Base-by-base conservation (phyloP, 208 protist species). In the Trypanosoma lewisi region DNA sequence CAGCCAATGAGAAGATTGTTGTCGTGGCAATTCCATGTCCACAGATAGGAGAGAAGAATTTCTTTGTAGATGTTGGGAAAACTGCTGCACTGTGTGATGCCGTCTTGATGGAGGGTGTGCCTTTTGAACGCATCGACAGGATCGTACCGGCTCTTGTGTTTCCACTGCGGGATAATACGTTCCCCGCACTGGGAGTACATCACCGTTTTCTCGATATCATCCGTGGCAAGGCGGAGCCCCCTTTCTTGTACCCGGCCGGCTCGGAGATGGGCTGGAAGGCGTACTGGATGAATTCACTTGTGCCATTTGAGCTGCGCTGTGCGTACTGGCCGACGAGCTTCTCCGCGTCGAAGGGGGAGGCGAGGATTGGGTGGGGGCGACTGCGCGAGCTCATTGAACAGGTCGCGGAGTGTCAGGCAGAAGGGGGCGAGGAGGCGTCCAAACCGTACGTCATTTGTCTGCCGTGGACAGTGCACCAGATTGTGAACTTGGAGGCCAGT, bases 401-500 rank as follows among this genome's bases (percentile, higher is more conserved):
- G 28, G 47, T 64, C 19, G 27, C 34, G 2, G 34, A 51, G 34
- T 17, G 23, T 50, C 48, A 73, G 45, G 28, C 58, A 51, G 49
- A 27, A 34, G 60, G 44, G 12, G 28, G 27, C 7, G 52, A 42
- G 33, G 25, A 47, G 9, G 65, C 60, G 19, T 30, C 53, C 27
- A 62, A 70, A 37, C 68, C 59, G 34, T 75, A 83, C 52, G 71
- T 93, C 42, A 58, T 96, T 33, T 87, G 80, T 30, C 17, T 96
- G 6, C 90, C 90, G 11, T 96, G 90, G 87, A 96, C 90, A 30
- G 73, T 93, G 37, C 67, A 93, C 30, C 90, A 96, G 34, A 80
- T 92, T 14, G 81, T 91, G n/a, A 96, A 93, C 57, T 53, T 96
- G 2, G 83, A 96, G 83, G 86, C 87, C 11, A 94, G 87, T 50